phyloP scores from a whole-genome alignment of 805 yeast genomes.

The Starmerella sp. region DNA sequence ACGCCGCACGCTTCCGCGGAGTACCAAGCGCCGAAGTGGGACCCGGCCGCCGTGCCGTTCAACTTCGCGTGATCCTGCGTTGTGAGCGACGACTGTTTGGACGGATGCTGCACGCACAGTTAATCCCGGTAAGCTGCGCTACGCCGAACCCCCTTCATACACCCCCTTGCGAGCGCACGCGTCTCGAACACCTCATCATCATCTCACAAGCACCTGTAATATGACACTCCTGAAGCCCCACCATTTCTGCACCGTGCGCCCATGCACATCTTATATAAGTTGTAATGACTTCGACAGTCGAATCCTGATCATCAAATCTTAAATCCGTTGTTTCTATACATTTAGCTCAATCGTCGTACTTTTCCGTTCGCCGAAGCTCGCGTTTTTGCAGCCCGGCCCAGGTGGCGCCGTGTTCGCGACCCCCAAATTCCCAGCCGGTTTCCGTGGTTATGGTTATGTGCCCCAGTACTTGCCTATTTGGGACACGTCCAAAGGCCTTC shows the following conservation, averaged over 20 bases:
- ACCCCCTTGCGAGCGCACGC: background rate
- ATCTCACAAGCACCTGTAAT: background rate
- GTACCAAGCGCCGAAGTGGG: slow-evolving; percentile 2
- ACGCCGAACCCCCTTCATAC: background rate
- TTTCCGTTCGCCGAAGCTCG: no score
- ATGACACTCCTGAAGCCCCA: background rate
- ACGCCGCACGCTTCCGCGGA: slow-evolving; percentile 19
- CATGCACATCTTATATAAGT: background rate
- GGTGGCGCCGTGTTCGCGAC: no score
- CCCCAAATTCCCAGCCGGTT: no score
- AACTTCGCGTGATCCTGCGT: background rate
- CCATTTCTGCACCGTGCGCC: background rate
- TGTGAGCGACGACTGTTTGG: background rate
- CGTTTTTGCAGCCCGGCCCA: no score
- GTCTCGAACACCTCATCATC: background rate
- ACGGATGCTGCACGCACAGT: no score
- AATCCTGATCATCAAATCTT: background rate
- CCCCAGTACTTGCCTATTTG: no score
- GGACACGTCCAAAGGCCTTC: no score
- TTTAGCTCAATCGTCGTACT: no score
- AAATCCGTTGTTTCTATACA: no score
- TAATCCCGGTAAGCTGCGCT: background rate
- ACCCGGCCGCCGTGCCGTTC: slow-evolving; percentile 6
- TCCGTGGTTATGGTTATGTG: no score
- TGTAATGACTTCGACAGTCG: background rate